Conservation (phyloP, 139 green algal genomes). For the Closterium sp. region DNA sequence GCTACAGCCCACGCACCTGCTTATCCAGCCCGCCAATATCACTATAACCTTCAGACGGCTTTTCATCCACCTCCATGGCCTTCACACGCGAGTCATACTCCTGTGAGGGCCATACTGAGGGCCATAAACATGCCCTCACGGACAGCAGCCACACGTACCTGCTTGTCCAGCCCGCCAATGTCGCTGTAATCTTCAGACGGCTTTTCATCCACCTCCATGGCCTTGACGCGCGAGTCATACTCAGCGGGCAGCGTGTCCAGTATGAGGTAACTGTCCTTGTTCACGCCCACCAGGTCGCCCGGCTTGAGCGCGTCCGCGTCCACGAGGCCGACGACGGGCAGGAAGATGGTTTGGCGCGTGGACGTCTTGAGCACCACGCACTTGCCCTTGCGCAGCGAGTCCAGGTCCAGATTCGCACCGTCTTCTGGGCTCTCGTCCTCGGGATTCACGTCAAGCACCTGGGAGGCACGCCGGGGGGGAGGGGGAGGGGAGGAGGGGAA, state of each 20-base stretch:
- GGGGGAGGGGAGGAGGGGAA: background rate
- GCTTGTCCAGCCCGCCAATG: slow-evolving; percentile 95
- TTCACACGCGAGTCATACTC: no score
- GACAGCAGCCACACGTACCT: no score
- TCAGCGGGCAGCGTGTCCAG: slow-evolving; percentile 95
- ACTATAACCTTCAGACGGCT: no score
- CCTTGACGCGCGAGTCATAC: slow-evolving; percentile 97
- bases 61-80: no score
- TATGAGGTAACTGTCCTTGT: slow-evolving; percentile 99
- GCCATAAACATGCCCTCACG: no score
- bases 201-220: slow-evolving; percentile 98
- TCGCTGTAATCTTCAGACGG: slow-evolving; percentile 97
- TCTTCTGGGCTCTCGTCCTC: slow-evolving; percentile 70
- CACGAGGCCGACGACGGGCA: slow-evolving; percentile 95
- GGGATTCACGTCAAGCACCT: slow-evolving; percentile 85
- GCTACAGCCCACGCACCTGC: no score
- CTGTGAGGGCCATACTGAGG: no score
- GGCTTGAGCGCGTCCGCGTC: no score
- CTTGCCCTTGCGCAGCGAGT: slow-evolving; percentile 87
- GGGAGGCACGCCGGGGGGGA: background rate
- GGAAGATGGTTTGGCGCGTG: slow-evolving; percentile 93
- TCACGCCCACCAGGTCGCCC: no score
- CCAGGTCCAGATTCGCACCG: slow-evolving; percentile 80
- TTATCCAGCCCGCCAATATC: no score
- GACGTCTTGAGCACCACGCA: slow-evolving; percentile 97